Base-by-base conservation (phyloP, 768 basidiomycete species). In the Cyathus striatus region DNA sequence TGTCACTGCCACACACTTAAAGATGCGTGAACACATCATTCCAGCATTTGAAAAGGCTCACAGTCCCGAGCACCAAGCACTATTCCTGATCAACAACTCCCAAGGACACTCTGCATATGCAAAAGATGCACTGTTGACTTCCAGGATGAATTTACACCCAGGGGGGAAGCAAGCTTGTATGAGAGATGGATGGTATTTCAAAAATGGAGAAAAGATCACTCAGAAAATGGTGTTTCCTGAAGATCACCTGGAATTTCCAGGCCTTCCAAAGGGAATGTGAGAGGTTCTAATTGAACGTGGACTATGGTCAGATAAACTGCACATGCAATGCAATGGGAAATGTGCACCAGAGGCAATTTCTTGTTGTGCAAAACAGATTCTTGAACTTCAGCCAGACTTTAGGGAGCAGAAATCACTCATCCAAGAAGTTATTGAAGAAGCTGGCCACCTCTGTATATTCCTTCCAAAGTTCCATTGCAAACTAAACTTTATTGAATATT, bases 321-420 rank as follows among this genome's bases (percentile, higher is more conserved):
- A 9, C 27, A 30, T 45, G 44, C 40, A 62, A 42, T 49, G 56
- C 44, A 39, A 53, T 32, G 51, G n/a, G 9, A 30, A 30, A n/a
- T n/a, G 27, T 30, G 27, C n/a, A 30, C 9, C 27, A n/a, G 9
- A 30, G 27, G n/a, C 27, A 30, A 12, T 16, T 14, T 21, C 34
- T 24, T 70, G 68, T 46, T 69, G 65, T 51, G 46, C 44, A 3
- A 46, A 48, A n/a, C 54, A 44, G 6, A 52, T 68, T 14, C 43
- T 56, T 3, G 48, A 52, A 14, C 16, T 22, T 3, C 55, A 58
- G 13, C 48, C 52, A 1, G 54, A 58, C 36, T 58, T 58, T 24
- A 12, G 30, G 20, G 38, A n/a, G 23, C 56, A 58, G 23, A 40
- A 49, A 18, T 56, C 52, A n/a, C 39, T 58, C 1, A 49, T 58